Evolutionary conservation across 2,329 filamentous ascomycete genomes (phyloP).

Genomic region (Rhynchosporium agropyri): DNA sequence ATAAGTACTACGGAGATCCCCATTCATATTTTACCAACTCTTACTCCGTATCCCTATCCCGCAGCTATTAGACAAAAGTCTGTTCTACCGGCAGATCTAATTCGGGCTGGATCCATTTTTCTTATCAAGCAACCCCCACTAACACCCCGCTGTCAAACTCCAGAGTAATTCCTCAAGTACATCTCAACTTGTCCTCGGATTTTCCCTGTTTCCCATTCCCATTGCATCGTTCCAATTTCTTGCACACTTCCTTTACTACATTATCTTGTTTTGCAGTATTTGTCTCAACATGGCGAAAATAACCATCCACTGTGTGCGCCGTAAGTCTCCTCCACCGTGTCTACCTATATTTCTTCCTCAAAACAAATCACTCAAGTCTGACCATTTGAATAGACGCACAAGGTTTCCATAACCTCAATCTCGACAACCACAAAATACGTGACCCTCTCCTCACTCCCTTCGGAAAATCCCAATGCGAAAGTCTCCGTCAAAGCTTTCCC

Average conservation of each 20-base stretch:
- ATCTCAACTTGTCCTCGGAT: neutral
- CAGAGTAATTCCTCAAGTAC: neutral
- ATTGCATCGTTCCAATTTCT: neutral
- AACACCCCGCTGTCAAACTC: constrained; percentile 24
- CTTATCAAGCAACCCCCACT: constrained; percentile 18
- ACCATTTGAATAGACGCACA: constrained; percentile 57
- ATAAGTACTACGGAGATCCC: neutral
- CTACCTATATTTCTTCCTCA: neutral
- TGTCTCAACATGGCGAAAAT: constrained; percentile 31
- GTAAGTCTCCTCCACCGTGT: constrained; percentile 36
- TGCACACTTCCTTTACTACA: neutral
- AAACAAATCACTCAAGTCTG: neutral
- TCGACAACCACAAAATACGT: constrained; percentile 69
- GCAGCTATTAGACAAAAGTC: neutral
- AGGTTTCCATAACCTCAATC: constrained; percentile 78
- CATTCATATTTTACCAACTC: neutral
- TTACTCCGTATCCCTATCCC: neutral
- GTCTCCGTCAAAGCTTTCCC: constrained; percentile 65
- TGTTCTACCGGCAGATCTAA: neutral
- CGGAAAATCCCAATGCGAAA: constrained; percentile 74
- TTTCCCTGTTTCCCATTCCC: neutral
- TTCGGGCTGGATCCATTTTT: constrained; percentile 4
- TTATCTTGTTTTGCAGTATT: too few species aligned
- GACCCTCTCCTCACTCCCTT: constrained; percentile 78
- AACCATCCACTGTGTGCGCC: constrained; percentile 67